phyloP scores from a whole-genome alignment of 2,329 filamentous ascomycete species.

The Pseudocercospora vitis region DNA sequence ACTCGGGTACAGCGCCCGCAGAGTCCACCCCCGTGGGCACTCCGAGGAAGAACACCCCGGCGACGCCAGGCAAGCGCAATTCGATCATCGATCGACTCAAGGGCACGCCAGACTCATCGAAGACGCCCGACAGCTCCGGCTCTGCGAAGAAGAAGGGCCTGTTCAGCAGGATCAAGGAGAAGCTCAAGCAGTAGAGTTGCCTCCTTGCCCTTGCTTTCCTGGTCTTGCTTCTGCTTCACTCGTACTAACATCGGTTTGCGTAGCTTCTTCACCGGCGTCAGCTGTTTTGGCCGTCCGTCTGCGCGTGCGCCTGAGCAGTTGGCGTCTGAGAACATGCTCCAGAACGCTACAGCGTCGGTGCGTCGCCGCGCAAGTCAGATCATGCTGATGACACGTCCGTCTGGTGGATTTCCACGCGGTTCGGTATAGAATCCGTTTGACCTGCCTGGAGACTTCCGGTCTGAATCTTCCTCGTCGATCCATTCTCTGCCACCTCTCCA shows the following conservation, averaged over 20 bases:
- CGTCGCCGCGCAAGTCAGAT: background rate
- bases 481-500: background rate
- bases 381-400: background rate
- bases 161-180: conserved; percentile 53
- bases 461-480: background rate
- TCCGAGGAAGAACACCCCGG: conserved; percentile 26
- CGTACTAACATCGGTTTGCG: background rate
- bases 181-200: conserved; percentile 39
- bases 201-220: conserved; percentile 3
- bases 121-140: conserved; percentile 38
- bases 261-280: background rate
- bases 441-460: background rate
- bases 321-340: background rate
- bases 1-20: conserved; percentile 36
- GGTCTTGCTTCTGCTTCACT: conserved; percentile 1
- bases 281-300: background rate
- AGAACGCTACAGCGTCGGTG: background rate
- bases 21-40: conserved; percentile 31
- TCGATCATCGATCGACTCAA: conserved; percentile 33
- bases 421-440: background rate
- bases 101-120: conserved; percentile 44
- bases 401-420: background rate
- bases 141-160: conserved; percentile 50
- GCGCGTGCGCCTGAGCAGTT: background rate
- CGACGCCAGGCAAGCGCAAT: conserved; percentile 34